phyloP scores from a whole-genome alignment of 768 basidiomycete species.

The Boletus coccyginus region DNA sequence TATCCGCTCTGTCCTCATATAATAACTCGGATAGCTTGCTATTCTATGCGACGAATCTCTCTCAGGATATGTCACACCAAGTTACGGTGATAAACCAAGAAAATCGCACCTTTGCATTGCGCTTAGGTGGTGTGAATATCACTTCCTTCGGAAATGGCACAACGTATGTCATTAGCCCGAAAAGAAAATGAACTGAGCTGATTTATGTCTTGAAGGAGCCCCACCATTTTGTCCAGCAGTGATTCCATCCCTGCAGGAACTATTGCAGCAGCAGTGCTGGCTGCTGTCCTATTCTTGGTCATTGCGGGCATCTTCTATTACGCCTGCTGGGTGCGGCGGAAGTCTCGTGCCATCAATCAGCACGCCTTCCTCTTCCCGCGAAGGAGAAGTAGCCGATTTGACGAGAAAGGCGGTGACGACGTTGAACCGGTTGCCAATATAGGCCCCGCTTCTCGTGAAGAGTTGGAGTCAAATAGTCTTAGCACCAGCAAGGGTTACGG shows the following conservation, averaged over 20 bases:
- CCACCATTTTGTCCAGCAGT: constrained; percentile 13
- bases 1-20: constrained; percentile 55
- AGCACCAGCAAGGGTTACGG: constrained; percentile 34
- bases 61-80: constrained; percentile 46
- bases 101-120: constrained; percentile 47
- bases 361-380: not conserved
- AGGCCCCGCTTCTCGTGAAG: constrained; percentile 18
- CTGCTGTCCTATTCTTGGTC: constrained; percentile 50
- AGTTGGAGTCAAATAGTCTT: constrained; percentile 26
- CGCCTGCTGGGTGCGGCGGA: constrained; percentile 48
- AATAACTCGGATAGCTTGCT: constrained; percentile 51
- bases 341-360: constrained; percentile 30
- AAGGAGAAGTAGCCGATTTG: not conserved
- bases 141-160: constrained; percentile 36
- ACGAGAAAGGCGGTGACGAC: constrained; percentile 4
- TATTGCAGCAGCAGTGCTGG: constrained; percentile 64
- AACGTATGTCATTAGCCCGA: constrained; percentile 27
- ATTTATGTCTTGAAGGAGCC: constrained; percentile 14
- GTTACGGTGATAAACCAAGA: constrained; percentile 57
- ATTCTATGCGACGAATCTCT: constrained; percentile 61
- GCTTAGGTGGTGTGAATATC: constrained; percentile 48
- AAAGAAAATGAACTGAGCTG: not conserved
- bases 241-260: constrained; percentile 48
- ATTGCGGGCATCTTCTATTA: constrained; percentile 43
- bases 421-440: constrained; percentile 8